Evolutionary conservation across 495 filamentous ascomycete species (phyloP).

Genomic region (Penicillium longicatenatum): DNA sequence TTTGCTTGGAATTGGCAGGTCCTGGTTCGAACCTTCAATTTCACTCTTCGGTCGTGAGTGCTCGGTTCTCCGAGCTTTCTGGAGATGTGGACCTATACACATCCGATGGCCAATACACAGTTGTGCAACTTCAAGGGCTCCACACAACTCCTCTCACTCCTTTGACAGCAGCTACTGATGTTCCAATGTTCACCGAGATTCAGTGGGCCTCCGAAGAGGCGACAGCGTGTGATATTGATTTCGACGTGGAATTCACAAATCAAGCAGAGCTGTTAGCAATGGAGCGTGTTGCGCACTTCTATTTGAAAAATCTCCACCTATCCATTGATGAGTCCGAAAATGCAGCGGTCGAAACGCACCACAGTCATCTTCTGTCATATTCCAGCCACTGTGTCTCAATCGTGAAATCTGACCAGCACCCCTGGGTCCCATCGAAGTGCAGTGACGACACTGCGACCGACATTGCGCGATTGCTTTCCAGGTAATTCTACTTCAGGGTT

Average conservation of each 20-base stretch:
- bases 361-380: conserved; percentile 21
- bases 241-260: not conserved
- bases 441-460: conserved; percentile 32
- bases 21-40: conserved; percentile 21
- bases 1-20: conserved; percentile 6
- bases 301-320: conserved; percentile 17
- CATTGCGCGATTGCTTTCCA: conserved; percentile 37
- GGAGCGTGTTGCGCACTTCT: conserved; percentile 24
- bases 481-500: not conserved
- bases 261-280: conserved; percentile 8
- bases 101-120: conserved; percentile 14
- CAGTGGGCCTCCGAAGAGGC: conserved; percentile 23
- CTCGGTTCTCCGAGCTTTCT: conserved; percentile 22
- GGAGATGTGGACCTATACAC: conserved; percentile 31
- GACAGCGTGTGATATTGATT: not conserved
- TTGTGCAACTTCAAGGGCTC: conserved; percentile 29
- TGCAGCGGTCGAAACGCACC: conserved; percentile 3
- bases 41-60: conserved; percentile 15
- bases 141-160: conserved; percentile 28
- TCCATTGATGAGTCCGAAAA: conserved; percentile 6
- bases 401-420: conserved; percentile 18
- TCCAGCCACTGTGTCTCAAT: conserved; percentile 11
- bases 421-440: conserved; percentile 31
- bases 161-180: conserved; percentile 19
- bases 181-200: conserved; percentile 26